Evolutionary conservation across 2,329 filamentous ascomycete genomes (phyloP), one percentile per base, ranked within the genome.

Genomic region (Aspergillus carbonarius): DNA sequence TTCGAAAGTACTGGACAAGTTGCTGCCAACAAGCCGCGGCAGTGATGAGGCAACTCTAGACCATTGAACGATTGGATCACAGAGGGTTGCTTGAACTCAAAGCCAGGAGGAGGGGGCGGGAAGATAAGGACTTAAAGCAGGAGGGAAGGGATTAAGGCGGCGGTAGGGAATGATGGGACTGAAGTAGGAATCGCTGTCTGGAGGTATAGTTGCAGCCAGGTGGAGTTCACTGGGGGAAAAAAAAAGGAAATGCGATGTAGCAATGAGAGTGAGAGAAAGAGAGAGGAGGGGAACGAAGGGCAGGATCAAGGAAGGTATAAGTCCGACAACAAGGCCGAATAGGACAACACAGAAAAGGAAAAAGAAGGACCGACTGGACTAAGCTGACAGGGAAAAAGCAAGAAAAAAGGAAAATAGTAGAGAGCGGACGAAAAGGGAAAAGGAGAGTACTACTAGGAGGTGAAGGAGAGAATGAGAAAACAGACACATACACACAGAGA

Each of bases 391-490:
- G 58, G 60, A 68, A 64, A 61, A 55, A 64, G 63, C 57, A 58
- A 60, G 59, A 44, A 57, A 66, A 55, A 48, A 39, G 54, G 58
- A 42, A 60, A 63, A 51, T 42, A 40, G 56, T 37, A 57, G 57
- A 58, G 40, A 49, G 58, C 32, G 53, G 59, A 57, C 52, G 32
- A 65, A 62, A 68, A 63, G 52, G 57, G 55, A 60, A 60, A 69
- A 69, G 57, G 60, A 63, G 59, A 57, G 62, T 57, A n/a, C n/a
- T n/a, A n/a, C n/a, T n/a, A 60, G 61, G 60, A 59, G 61, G 69
- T 63, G 64, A 71, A 63, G 63, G 66, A 67, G 61, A 61, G 56
- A 57, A 55, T 58, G 61, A 57, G 61, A 49, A 62, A 61, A 63
- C 51, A 63, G 58, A 59, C 61, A 62, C 59, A 60, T 61, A 57